Conservation (phyloP, 2,329 filamentous ascomycete species). For the Stemphylium beticola region DNA sequence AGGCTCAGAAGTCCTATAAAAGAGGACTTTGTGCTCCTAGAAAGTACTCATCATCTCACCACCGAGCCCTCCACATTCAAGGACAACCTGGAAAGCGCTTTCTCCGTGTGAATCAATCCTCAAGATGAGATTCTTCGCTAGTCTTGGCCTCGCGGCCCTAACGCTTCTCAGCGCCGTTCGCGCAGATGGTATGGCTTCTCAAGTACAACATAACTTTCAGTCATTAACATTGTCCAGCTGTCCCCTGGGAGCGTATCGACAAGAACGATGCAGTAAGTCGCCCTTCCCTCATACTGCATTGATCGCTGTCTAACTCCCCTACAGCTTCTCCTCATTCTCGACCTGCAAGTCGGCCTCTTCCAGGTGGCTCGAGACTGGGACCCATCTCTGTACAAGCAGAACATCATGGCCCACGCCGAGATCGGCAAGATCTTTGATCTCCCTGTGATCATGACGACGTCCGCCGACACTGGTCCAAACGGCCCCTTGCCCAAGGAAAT, state of each 20-base stretch:
- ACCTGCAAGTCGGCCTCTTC: slow-evolving; percentile 66
- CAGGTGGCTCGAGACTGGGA: slow-evolving; percentile 70
- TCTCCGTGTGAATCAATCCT: slow-evolving; percentile 3
- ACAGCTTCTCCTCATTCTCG: slow-evolving; percentile 63
- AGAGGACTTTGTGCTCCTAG: slow-evolving; percentile 16
- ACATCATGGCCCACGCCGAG: slow-evolving; percentile 71
- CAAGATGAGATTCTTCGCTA: slow-evolving; percentile 43
- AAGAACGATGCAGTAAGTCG: slow-evolving; percentile 49
- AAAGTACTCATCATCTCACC: slow-evolving; percentile 19
- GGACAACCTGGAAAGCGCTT: slow-evolving; percentile 2
- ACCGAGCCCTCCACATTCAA: slow-evolving; percentile 17
- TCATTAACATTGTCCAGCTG: slow-evolving; percentile 37
- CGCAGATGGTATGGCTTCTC: slow-evolving; percentile 35
- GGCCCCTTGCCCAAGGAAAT: slow-evolving; percentile 74
- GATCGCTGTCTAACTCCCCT: neutral
- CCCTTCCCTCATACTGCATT: neutral
- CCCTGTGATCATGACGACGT: slow-evolving; percentile 73
- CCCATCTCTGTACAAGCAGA: slow-evolving; percentile 68
- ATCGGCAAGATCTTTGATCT: slow-evolving; percentile 70
- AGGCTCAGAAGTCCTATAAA: slow-evolving; percentile 32
- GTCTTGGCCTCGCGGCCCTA: slow-evolving; percentile 34
- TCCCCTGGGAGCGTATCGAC: slow-evolving; percentile 51
- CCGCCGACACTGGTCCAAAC: slow-evolving; percentile 72
- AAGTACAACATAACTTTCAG: neutral
- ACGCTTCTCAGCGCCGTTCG: slow-evolving; percentile 39